A percentile compares a stretch with the other conserved stretches of the same genome.
Evolutionary conservation across 1,284 basidiomycete species (phyloP).

Genomic region (Rhodotorula sp.): DNA sequence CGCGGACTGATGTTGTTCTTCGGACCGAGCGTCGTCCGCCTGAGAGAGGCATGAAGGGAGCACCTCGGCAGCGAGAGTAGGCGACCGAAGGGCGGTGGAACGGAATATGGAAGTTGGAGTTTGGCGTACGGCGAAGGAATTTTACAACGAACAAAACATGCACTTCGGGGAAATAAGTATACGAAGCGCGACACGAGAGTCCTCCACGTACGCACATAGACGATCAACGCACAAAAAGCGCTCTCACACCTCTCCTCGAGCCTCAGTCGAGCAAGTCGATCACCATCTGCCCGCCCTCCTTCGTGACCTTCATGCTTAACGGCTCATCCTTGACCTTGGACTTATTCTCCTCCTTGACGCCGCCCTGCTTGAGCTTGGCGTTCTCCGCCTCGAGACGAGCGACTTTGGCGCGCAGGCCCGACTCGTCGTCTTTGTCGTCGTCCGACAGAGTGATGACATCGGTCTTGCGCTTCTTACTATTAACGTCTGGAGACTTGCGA

Average conservation of each 20-base stretch:
- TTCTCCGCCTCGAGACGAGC: conserved; percentile 2
- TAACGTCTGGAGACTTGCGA: not conserved
- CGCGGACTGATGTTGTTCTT: too few species aligned
- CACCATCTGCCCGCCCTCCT: conserved; percentile 4
- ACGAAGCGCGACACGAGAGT: not conserved
- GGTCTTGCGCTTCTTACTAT: conserved; percentile 15
- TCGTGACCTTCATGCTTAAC: not conserved
- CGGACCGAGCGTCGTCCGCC: too few species aligned
- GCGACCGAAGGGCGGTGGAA: not conserved
- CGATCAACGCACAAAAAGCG: not conserved
- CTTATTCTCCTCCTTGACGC: conserved; percentile 7
- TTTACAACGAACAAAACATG: not conserved
- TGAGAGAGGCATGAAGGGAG: too few species aligned
- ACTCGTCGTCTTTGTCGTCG: conserved; percentile 7
- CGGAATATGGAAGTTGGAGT: not conserved
- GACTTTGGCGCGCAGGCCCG: conserved; percentile 2
- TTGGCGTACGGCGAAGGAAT: not conserved
- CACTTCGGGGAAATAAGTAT: not conserved
- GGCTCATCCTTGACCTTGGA: conserved; percentile 12
- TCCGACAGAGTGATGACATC: conserved; percentile 9
- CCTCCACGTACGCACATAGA: not conserved
- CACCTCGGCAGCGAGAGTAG: not conserved
- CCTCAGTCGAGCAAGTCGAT: conserved; percentile 16
- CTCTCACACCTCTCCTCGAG: not conserved
- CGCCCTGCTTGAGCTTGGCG: not conserved